phyloP scores from a whole-genome alignment of 2,329 filamentous ascomycete species.

The Phyllosticta citrichinensis region DNA sequence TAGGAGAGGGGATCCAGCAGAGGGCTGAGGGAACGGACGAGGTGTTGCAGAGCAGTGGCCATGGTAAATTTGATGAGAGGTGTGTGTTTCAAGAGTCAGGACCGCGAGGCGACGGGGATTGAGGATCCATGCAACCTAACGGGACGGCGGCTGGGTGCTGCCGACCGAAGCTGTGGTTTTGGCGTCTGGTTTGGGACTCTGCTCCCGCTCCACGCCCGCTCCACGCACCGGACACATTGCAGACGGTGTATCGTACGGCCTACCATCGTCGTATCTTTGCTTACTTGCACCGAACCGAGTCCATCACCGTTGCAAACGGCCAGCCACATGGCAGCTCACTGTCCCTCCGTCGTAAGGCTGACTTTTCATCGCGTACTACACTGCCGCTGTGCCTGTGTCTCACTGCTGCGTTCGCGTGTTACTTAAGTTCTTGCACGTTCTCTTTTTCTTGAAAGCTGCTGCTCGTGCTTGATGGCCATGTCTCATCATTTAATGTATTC shows the following conservation, averaged over 20 bases:
- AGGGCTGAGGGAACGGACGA: background rate
- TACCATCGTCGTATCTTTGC: background rate
- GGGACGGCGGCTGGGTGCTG: background rate
- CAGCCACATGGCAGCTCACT: background rate
- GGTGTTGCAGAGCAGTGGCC: background rate
- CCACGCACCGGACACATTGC: background rate
- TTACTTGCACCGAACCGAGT: background rate
- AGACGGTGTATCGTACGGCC: background rate
- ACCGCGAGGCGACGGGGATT: background rate
- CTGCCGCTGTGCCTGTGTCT: background rate
- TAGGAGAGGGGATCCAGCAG: background rate
- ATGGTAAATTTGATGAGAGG: background rate
- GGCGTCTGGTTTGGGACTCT: background rate
- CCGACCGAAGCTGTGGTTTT: background rate
- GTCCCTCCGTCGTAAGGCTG: background rate
- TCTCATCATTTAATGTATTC: background rate
- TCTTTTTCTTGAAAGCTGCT: background rate
- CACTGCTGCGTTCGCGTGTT: background rate
- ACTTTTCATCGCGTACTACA: background rate
- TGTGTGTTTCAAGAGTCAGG: background rate
- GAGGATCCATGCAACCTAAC: background rate
- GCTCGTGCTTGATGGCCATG: background rate
- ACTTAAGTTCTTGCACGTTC: background rate
- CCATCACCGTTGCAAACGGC: background rate
- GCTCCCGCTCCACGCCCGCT: background rate